phyloP scores from a whole-genome alignment of 257 asterid genomes.

The Cynanchum wilfordii region DNA sequence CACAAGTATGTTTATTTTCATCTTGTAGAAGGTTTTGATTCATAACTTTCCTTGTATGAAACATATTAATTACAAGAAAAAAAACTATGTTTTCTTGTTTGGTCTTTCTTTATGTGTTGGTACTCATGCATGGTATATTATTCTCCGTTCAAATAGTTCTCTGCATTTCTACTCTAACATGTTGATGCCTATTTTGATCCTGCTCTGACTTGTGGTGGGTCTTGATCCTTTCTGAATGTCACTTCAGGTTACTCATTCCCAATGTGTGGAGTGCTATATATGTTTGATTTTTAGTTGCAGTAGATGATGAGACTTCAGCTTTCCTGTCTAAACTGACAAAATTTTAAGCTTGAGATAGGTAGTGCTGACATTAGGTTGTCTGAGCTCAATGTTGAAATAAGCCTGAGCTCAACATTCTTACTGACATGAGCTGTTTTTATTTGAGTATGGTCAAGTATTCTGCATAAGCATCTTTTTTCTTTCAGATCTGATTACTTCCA shows the following conservation, averaged over 20 bases:
- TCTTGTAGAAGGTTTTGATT: constrained; percentile 9
- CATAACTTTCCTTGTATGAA: neutral
- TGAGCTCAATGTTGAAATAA: neutral
- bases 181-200: neutral
- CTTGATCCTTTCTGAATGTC: neutral
- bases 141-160: neutral
- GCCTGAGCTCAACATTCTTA: neutral
- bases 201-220: neutral
- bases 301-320: neutral
- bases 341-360: neutral
- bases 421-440: neutral
- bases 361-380: neutral
- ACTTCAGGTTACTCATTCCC: neutral
- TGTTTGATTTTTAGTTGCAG: neutral
- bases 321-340: neutral
- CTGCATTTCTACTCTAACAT: neutral
- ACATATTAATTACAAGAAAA: neutral
- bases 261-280: neutral
- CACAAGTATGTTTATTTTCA: constrained; percentile 63
- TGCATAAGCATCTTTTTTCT: neutral
- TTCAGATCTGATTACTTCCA: neutral
- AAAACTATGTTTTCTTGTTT: neutral
- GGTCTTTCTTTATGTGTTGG: neutral
- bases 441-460: neutral
- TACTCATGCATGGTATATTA: neutral